Evolutionary conservation across 2,329 filamentous ascomycete species (phyloP).

Genomic region (Diplodia seriata): DNA sequence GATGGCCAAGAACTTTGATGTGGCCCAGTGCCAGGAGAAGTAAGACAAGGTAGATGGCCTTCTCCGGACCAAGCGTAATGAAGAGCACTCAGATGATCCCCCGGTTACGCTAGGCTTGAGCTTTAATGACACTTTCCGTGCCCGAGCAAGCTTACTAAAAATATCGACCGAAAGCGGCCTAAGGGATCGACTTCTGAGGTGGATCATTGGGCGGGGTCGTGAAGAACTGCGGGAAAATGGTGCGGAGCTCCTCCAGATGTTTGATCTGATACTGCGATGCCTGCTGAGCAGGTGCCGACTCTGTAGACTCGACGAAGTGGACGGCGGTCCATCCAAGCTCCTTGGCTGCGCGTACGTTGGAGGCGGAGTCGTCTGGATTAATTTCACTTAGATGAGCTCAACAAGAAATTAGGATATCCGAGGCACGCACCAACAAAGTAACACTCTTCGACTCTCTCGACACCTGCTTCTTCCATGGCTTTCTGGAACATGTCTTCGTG

Average conservation of each 20-base stretch:
- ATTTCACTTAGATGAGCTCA: background rate
- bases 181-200: conserved; percentile 24
- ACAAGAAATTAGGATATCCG: conserved; percentile 9
- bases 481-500: conserved; percentile 82
- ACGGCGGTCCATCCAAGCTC: conserved; percentile 84
- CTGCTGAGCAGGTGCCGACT: conserved; percentile 66
- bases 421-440: conserved; percentile 84
- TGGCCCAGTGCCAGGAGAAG: background rate
- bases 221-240: conserved; percentile 85
- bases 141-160: background rate
- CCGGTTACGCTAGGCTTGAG: background rate
- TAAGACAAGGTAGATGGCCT: background rate
- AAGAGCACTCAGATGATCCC: background rate
- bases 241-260: conserved; percentile 75
- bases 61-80: background rate
- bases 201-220: conserved; percentile 52
- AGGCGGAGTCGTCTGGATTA: conserved; percentile 77
- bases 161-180: background rate
- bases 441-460: conserved; percentile 72
- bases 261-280: conserved; percentile 78
- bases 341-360: conserved; percentile 80
- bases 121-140: conserved; percentile 1
- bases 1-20: background rate
- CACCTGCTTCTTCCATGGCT: conserved; percentile 84
- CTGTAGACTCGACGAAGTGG: conserved; percentile 81